phyloP scores from a whole-genome alignment of 768 basidiomycete genomes.

The Leucogyrophana mollusca region DNA sequence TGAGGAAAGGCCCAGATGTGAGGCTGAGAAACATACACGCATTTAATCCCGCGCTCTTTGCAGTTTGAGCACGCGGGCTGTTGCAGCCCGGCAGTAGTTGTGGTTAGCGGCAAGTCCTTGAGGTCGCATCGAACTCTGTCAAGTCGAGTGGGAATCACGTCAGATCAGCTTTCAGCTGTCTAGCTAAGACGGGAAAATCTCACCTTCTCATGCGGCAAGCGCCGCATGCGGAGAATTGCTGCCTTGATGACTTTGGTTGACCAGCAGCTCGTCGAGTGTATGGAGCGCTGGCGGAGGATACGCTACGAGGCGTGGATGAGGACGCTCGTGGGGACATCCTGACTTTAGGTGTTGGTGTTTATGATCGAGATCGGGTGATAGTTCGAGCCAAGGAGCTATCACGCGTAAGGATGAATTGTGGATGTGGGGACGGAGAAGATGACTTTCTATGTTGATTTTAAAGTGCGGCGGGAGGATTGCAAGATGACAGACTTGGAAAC shows the following conservation, averaged over 20 bases:
- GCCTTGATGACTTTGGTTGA: constrained; percentile 74
- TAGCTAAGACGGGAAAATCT: constrained; percentile 13
- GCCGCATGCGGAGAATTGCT: constrained; percentile 92
- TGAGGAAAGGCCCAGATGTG: constrained; percentile 8
- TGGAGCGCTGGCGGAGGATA: constrained; percentile 26
- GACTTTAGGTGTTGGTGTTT: constrained; percentile 6
- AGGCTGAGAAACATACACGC: constrained; percentile 68
- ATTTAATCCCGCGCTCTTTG: constrained; percentile 83
- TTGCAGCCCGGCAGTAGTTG: constrained; percentile 40
- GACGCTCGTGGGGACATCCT: constrained; percentile 62
- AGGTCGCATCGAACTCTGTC: constrained; percentile 89
- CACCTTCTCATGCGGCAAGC: constrained; percentile 89
- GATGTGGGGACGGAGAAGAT: constrained; percentile 21
- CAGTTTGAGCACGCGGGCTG: constrained; percentile 81
- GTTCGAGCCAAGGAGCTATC: background rate
- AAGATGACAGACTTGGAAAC: constrained; percentile 10
- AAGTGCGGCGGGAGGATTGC: constrained; percentile 18
- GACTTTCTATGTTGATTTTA: constrained; percentile 10
- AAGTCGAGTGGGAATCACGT: background rate
- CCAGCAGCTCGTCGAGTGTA: constrained; percentile 49
- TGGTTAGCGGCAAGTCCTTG: constrained; percentile 68
- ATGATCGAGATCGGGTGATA: background rate
- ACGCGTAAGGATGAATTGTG: constrained; percentile 15
- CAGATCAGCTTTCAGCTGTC: background rate
- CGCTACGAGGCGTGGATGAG: constrained; percentile 29